Base-by-base conservation (phyloP, 2,329 filamentous ascomycete species). In the Coniochaeta prunicola region DNA sequence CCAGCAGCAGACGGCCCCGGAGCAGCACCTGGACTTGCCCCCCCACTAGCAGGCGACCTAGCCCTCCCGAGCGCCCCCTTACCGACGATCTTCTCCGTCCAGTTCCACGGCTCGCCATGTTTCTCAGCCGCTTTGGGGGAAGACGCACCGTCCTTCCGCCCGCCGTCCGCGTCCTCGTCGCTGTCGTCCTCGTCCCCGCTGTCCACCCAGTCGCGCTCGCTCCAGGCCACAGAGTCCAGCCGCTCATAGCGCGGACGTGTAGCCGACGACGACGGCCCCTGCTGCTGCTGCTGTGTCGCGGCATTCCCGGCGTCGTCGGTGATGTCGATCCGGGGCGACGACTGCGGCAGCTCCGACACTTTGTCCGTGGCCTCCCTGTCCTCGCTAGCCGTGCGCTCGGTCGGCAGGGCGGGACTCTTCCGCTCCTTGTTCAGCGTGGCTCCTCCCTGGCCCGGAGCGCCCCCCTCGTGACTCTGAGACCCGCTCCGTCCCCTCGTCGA, bases 131-230 rank as follows among this genome's bases (percentile, higher is more conserved):
- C 48, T 54, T 58, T 59, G 21, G 50, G n/a, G n/a, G n/a, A n/a
- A n/a, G n/a, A 57, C 45, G 31, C 42, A 33, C 28, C 30, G n/a
- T 31, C 34, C 36, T 48, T 58, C 53, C 42, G 56, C 31, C 26
- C 45, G 8, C 31, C 21, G 19, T 57, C 40, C 2, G 26, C 38
- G 1, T 59, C 57, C 4, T 58, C 59, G 2, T 68, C 65, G 19
- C 53, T 55, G 36, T 76, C 77, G 66, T 72, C 79, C 59, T 79
- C 77, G 48, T 75, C 72, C 42, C 73, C 77, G 59, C 74, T 84
- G 63, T 86, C 83, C 10, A 76, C 75, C 75, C 84, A 87, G 68
- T 88, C 85, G 12, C 80, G 76, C 55, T 89, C 86, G 68, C 83
- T 88, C 87, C 87, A 90, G 4, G 78, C 79, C 58, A 81, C 76